phyloP scores from a whole-genome alignment of 1,139 yeast species.

The Candida albicans region DNA sequence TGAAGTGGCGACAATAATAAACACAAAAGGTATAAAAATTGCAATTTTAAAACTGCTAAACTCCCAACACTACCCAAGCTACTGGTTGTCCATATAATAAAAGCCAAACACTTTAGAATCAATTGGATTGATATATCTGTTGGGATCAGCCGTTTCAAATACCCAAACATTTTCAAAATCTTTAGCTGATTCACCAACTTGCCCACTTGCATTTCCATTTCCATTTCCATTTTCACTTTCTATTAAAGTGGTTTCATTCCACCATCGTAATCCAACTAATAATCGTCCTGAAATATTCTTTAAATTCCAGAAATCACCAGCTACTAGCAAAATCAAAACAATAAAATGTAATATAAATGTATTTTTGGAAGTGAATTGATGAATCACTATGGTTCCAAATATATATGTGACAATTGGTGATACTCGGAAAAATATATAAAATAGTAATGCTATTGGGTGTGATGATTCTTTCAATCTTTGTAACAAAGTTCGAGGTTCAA shows the following conservation, averaged over 20 bases:
- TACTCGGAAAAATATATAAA: conserved; percentile 61
- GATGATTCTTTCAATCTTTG: conserved; percentile 55
- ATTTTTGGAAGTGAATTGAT: conserved; percentile 40
- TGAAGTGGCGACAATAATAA: conserved; percentile 64
- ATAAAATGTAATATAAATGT: conserved; percentile 78
- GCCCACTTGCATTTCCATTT: conserved; percentile 40
- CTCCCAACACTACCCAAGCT: conserved; percentile 70
- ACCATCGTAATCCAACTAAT: conserved; percentile 92
- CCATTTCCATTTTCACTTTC: conserved; percentile 37
- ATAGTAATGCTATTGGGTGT: conserved; percentile 76
- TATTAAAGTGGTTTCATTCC: conserved; percentile 65
- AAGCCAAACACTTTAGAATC: conserved; percentile 90
- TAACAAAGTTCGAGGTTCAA: conserved; percentile 18
- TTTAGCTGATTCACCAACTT: neutral
- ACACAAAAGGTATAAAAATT: conserved; percentile 69
- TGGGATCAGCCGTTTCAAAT: conserved; percentile 83
- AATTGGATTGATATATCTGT: conserved; percentile 81
- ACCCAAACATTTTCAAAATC: conserved; percentile 76
- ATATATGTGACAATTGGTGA: conserved; percentile 66
- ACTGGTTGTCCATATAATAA: conserved; percentile 73
- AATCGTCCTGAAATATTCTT: conserved; percentile 89
- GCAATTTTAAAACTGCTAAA: conserved; percentile 77
- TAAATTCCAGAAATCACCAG: conserved; percentile 92
- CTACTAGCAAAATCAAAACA: conserved; percentile 66
- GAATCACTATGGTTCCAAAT: conserved; percentile 64